Evolutionary conservation across 2,329 filamentous ascomycete species (phyloP).

Genomic region (Calonectria pseudoreteaudii): DNA sequence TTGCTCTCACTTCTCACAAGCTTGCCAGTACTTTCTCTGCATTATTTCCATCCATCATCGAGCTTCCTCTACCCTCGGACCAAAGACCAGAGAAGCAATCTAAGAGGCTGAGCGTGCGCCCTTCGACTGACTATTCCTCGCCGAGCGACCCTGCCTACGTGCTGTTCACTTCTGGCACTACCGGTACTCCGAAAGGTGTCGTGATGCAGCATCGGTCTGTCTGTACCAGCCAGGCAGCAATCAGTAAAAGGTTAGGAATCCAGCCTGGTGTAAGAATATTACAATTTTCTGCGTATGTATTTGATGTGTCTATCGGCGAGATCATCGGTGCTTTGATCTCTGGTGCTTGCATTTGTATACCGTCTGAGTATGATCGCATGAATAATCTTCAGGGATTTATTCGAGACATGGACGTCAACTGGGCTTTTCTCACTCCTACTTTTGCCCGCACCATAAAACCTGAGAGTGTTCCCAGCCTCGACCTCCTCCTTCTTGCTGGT

Average conservation of each 20-base stretch:
- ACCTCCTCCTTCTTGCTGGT: slow-evolving; percentile 26
- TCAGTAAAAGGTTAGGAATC: not conserved
- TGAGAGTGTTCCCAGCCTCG: not conserved
- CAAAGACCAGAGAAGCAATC: slow-evolving; percentile 29
- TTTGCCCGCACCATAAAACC: slow-evolving; percentile 3
- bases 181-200: not conserved
- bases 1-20: not conserved
- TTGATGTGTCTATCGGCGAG: not conserved
- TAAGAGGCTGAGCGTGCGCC: not conserved
- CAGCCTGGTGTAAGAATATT: not conserved
- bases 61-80: not conserved
- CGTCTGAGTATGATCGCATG: slow-evolving; percentile 1
- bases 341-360: not conserved
- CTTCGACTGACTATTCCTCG: not conserved
- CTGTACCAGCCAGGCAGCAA: not conserved
- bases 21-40: not conserved
- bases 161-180: not conserved
- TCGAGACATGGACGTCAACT: not conserved
- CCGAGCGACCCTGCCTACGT: not conserved
- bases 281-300: not conserved
- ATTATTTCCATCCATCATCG: not conserved
- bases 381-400: slow-evolving; percentile 13
- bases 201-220: not conserved
- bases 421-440: slow-evolving; percentile 7
- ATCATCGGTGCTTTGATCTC: not conserved